Evolutionary conservation across 2,329 filamentous ascomycete genomes (phyloP), one percentile per base, ranked within the genome.

Genomic region (Phialophora macrospora): DNA sequence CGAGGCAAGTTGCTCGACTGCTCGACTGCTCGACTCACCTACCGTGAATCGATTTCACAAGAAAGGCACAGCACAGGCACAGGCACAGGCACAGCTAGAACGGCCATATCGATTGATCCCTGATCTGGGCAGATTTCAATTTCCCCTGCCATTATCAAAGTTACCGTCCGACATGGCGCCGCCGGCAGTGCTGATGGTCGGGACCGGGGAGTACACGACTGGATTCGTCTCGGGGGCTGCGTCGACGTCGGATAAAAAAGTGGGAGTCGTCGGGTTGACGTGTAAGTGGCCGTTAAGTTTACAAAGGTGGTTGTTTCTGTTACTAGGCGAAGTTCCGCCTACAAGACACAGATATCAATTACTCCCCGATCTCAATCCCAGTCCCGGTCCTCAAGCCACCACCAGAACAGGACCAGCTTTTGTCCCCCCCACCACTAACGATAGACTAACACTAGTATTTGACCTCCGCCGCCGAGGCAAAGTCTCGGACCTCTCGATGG

Each of bases 201-300:
- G 93, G 70, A 97, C 93, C 11, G 94, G 93, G 74, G 93, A 97
- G 84, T 97, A 97, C 84, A 97, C 94, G 73, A 97, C 94, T 51
- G 93, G 93, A 64, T 97, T 95, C 73, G 93, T 97, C 64, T 92
- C 91, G 64, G 89, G 88, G 67, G 90, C 89, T 66, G 90, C 88
- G 59, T 96, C 92, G 3, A 89, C 86, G 11, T 96, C 92, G 57
- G 94, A 97, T 84, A 97, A 97, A 83, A 97, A 97, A 79, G 90
- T 97, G 57, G 93, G 94, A 65, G 94, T 97, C 9, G 93, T 97
- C 20, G 93, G 91, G 48, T 81, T 97, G 76, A 94, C 91, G 32
- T 57, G 67, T 69, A 63, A 69, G 67, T 69, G 26, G n/a, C 17
- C 17, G 38, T 41, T n/a, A 3, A 6, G 38, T 44, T 20, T 24